Evolutionary conservation across 495 filamentous ascomycete species (phyloP), one percentile per base, ranked within the genome.

Genomic region (Penicillium macrosclerotiorum): DNA sequence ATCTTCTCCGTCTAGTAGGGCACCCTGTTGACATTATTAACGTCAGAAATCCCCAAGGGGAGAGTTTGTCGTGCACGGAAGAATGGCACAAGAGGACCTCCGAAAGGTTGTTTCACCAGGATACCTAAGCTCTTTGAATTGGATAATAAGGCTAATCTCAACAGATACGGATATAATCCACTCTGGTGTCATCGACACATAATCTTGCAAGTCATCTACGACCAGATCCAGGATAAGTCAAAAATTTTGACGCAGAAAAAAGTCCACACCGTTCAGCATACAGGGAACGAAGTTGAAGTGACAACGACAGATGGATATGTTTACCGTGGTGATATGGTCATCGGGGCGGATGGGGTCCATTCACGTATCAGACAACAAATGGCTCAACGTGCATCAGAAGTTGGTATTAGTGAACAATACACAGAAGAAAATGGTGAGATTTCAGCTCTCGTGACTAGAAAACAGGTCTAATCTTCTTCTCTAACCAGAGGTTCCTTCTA

Each of bases 331-430:
- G 27, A 13, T 30, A 30, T 13, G 11, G 3, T 30, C 8, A 30
- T 12, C 14, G 11, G 11, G 14, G 27, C 27, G 14, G 27, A 30
- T 30, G 27, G 27, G 14, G 8, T 30, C 8, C 27, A 30, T 30
- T 30, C 27, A 12, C 27, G 18, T 72, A 72, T 54, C 54, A 44
- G 36, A 63, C 62, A 13, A 52, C 72, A 17, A 24, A 48, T 43
- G 6, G 16, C 17, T 20, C 25, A 63, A 69, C 41, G 68, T 75
- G 61, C 61, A 63, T 42, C 37, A 52, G 13, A 50, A 60, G 38
- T 62, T 53, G 7, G 47, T 54, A 16, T 43, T 52, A 17, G 35
- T 39, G 6, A 29, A 9, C 23, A 43, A 11, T 43, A 32, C 18
- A 20, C 14, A 6, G 40, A 43, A 23, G 27, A 43, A 19, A 27